Conservation (phyloP, 2,329 filamentous ascomycete species). For the Penicillium janthinellum region DNA sequence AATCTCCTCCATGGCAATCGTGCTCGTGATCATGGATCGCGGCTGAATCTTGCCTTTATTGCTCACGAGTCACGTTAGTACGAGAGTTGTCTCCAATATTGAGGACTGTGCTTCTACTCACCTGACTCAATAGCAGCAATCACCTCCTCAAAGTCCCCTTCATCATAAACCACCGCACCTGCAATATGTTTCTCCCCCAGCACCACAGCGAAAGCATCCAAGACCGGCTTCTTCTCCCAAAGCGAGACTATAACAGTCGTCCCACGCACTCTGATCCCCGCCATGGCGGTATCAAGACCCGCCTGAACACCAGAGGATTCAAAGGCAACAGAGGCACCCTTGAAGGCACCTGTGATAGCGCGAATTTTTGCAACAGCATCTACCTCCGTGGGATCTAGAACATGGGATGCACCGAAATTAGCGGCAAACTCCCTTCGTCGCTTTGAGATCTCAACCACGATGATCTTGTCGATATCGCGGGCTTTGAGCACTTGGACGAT, state of each 20-base stretch:
- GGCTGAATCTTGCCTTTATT: constrained; percentile 54
- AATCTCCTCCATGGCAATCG: constrained; percentile 58
- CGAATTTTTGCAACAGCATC: constrained; percentile 51
- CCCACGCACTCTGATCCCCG: constrained; percentile 55
- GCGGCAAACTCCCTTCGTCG: constrained; percentile 56
- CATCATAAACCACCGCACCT: constrained; percentile 51
- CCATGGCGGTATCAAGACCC: constrained; percentile 50
- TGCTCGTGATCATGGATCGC: constrained; percentile 62
- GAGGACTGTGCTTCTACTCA: constrained; percentile 9
- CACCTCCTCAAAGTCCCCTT: constrained; percentile 60
- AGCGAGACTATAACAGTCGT: constrained; percentile 65
- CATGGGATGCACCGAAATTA: constrained; percentile 57
- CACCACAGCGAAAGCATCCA: constrained; percentile 57
- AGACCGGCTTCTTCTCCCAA: constrained; percentile 59
- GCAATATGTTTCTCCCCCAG: constrained; percentile 56
- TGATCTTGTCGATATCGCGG: constrained; percentile 55
- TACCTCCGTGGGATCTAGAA: constrained; percentile 53
- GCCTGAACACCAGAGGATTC: constrained; percentile 64
- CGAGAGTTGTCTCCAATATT: constrained; percentile 8
- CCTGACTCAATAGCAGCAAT: constrained; percentile 51
- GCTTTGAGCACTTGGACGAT: constrained; percentile 61
- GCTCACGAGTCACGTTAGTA: constrained; percentile 16
- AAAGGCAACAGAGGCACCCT: constrained; percentile 58
- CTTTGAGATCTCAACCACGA: constrained; percentile 59
- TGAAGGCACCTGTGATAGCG: constrained; percentile 50